Evolutionary conservation across 352 stramenopile genomes (phyloP).

Genomic region (Aphanomyces cochlioides): DNA sequence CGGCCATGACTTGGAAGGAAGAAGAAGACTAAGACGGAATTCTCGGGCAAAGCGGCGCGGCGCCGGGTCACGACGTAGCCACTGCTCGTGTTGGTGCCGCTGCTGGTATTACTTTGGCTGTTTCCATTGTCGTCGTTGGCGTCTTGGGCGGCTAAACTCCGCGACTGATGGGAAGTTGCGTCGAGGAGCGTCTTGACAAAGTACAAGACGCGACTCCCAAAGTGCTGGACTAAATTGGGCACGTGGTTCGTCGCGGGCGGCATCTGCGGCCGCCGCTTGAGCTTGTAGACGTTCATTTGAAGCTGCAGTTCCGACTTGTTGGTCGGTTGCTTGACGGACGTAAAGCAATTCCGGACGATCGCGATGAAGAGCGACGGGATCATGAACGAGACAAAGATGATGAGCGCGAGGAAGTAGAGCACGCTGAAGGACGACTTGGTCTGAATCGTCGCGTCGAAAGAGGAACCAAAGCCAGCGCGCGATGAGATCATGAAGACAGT

Average conservation of each 20-base stretch:
- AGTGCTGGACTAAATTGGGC: conserved; percentile 22
- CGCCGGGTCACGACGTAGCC: background rate
- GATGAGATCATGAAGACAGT: conserved; percentile 78
- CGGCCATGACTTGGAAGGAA: conserved; percentile 23
- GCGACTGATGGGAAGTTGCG: background rate
- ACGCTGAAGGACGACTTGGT: conserved; percentile 70
- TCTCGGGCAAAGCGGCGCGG: background rate
- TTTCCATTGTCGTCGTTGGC: background rate
- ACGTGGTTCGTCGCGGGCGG: conserved; percentile 13
- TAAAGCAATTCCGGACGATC: conserved; percentile 79
- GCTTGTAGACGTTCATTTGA: conserved; percentile 13
- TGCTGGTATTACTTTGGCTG: background rate
- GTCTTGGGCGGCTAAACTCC: conserved; percentile 2
- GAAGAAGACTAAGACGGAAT: conserved; percentile 17
- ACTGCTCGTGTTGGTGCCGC: background rate
- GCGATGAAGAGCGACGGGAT: conserved; percentile 77
- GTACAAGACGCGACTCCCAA: background rate
- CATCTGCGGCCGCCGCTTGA: conserved; percentile 24
- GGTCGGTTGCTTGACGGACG: conserved; percentile 42
- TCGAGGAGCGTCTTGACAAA: conserved; percentile 24
- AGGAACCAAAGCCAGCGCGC: conserved; percentile 68
- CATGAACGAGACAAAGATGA: conserved; percentile 84
- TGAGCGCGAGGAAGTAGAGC: conserved; percentile 73
- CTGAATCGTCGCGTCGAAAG: conserved; percentile 67
- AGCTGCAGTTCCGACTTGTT: conserved; percentile 12